phyloP scores from a whole-genome alignment of 2,329 filamentous ascomycete species.

The Curvularia sp. region DNA sequence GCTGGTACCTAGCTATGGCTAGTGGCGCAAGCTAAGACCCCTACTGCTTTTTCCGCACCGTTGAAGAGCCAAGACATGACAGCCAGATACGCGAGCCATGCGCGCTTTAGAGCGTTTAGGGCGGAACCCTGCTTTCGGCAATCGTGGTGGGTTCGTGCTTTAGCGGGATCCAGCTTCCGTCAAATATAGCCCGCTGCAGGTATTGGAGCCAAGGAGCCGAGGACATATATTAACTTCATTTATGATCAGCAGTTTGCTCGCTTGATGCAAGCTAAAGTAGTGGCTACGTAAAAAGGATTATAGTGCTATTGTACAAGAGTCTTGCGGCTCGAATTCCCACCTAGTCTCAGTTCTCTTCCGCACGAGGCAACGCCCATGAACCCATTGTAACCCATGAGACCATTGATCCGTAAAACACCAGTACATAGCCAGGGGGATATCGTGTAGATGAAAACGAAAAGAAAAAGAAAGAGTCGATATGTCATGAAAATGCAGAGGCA shows the following conservation, averaged over 20 bases:
- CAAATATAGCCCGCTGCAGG: constrained; percentile 5
- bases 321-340: constrained; percentile 8
- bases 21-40: constrained; percentile 18
- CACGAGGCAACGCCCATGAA: not conserved
- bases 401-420: constrained; percentile 25
- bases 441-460: constrained; percentile 15
- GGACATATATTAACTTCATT: constrained; percentile 22
- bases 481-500: constrained; percentile 19
- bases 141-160: constrained; percentile 2
- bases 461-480: constrained; percentile 7
- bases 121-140: constrained; percentile 11
- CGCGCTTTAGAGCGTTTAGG: constrained; percentile 1
- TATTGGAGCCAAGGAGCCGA: constrained; percentile 12
- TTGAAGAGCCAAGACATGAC: constrained; percentile 20
- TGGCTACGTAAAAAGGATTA: constrained; percentile 4
- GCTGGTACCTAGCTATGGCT: constrained; percentile 3
- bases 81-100: constrained; percentile 16
- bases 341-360: not conserved
- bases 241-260: constrained; percentile 19
- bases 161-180: constrained; percentile 3
- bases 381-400: constrained; percentile 23
- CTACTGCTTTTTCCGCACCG: constrained; percentile 16
- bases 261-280: constrained; percentile 19
- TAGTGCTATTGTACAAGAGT: constrained; percentile 11
- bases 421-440: constrained; percentile 33